Conservation (phyloP, 352 stramenopile species). For the Globisporangium orthogonon region DNA sequence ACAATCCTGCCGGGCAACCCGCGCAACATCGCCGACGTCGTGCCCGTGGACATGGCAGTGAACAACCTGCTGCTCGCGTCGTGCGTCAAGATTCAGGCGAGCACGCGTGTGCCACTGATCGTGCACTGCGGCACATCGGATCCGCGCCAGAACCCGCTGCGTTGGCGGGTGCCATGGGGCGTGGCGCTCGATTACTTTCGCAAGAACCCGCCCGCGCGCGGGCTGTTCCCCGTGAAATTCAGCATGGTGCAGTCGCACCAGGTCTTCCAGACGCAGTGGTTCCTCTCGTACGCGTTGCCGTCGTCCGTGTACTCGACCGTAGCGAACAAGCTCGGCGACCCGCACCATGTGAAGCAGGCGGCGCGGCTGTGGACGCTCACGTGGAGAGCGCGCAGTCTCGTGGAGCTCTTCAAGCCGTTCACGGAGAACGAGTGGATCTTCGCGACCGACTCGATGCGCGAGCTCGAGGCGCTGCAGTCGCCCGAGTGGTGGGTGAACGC, state of each 20-base stretch:
- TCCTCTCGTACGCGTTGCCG: constrained; percentile 68
- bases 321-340: constrained; percentile 54
- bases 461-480: constrained; percentile 21
- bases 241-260: constrained; percentile 76
- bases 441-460: constrained; percentile 35
- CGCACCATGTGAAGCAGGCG: constrained; percentile 60
- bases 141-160: constrained; percentile 67
- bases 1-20: constrained; percentile 78
- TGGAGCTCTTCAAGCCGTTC: constrained; percentile 84
- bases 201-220: constrained; percentile 52
- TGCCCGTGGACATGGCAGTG: constrained; percentile 74
- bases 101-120: constrained; percentile 33
- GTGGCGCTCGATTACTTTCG: constrained; percentile 62
- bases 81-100: constrained; percentile 21
- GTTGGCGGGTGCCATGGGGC: constrained; percentile 64
- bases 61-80: constrained; percentile 68
- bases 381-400: constrained; percentile 64
- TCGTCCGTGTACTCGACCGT: constrained; percentile 78
- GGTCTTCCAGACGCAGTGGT: constrained; percentile 83
- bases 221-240: constrained; percentile 57
- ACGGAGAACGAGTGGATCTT: constrained; percentile 87
- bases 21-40: constrained; percentile 74
- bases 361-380: constrained; percentile 68
- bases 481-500: constrained; percentile 62
- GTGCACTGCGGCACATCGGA: constrained; percentile 78